Percentiles rank a stretch among this genome's conserved stretches.
These are phyloP conservation scores for Fusarium dimerum DNA, from an alignment of 2,329 filamentous ascomycete genomes.

Conservation along the genomic window DNA sequence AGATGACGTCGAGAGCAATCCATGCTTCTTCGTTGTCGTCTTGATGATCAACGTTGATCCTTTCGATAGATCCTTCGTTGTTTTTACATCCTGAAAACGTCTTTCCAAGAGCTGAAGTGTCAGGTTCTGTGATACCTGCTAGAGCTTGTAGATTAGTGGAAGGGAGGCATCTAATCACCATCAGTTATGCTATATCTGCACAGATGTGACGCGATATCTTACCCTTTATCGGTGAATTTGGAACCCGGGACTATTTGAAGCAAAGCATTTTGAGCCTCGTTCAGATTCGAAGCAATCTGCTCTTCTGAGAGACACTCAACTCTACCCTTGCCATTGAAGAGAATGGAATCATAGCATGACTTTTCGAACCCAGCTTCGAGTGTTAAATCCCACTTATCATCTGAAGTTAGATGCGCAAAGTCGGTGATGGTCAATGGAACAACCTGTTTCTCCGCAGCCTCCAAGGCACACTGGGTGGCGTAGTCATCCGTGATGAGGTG, in stretches of 20 bases:
- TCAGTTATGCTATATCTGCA: conserved; percentile 1
- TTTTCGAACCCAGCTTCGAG: conserved; percentile 47
- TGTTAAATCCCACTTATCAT: conserved; percentile 46
- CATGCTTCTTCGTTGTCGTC: conserved; percentile 36
- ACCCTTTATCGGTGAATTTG: conserved; percentile 45
- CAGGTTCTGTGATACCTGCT: conserved; percentile 31
- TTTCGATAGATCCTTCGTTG: conserved; percentile 44
- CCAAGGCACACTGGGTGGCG: conserved; percentile 44
- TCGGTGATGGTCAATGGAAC: conserved; percentile 56
- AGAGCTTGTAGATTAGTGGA: conserved; percentile 42
- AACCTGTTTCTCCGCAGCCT: conserved; percentile 48
- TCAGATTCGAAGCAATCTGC: conserved; percentile 43
- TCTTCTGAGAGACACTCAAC: conserved; percentile 51
- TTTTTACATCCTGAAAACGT: conserved; percentile 49
- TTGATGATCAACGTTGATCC: conserved; percentile 44
- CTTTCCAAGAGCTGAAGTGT: conserved; percentile 41
- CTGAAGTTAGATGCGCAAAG: conserved; percentile 55
- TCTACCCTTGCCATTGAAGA: conserved; percentile 63
- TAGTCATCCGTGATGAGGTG: conserved; percentile 43
- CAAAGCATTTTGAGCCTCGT: conserved; percentile 31
- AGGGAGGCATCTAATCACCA: conserved; percentile 19
- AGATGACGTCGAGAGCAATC: conserved; percentile 57
- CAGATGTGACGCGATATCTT: neutral
- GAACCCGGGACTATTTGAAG: conserved; percentile 32
- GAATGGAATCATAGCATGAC: conserved; percentile 59